Evolutionary conservation across 257 asterid species (phyloP).

Genomic region (Solanum piurae): DNA sequence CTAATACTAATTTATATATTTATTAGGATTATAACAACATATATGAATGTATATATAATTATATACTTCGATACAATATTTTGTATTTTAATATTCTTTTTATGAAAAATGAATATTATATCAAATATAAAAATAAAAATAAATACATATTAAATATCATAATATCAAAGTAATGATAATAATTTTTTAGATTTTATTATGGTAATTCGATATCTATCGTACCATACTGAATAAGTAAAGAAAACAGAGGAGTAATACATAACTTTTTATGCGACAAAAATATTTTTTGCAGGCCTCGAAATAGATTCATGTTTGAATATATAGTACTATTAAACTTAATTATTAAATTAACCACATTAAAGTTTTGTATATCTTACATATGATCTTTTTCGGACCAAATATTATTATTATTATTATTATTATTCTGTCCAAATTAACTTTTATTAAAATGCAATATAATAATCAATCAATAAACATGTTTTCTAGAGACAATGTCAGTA

Average conservation of each 20-base stretch:
- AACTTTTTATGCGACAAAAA: neutral
- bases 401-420: neutral
- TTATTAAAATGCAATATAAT: neutral
- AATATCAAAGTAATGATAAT: neutral
- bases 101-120: too few relatives aligned
- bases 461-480: neutral
- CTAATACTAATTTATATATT: too few relatives aligned
- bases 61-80: too few relatives aligned
- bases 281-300: neutral
- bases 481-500: neutral
- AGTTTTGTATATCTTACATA: neutral
- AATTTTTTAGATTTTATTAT: fast-evolving
- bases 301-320: neutral
- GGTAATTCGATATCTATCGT: neutral
- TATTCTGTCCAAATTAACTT: neutral
- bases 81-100: too few relatives aligned
- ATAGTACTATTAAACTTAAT: neutral
- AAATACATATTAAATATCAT: too few relatives aligned
- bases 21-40: too few relatives aligned
- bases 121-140: too few relatives aligned
- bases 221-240: neutral
- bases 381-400: neutral
- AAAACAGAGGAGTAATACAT: neutral
- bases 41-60: too few relatives aligned
- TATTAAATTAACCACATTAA: neutral